A percentile compares a stretch with the other conserved stretches of the same genome.
Conservation (phyloP, 78 protist species). For the Cavenderia fasciculata region DNA sequence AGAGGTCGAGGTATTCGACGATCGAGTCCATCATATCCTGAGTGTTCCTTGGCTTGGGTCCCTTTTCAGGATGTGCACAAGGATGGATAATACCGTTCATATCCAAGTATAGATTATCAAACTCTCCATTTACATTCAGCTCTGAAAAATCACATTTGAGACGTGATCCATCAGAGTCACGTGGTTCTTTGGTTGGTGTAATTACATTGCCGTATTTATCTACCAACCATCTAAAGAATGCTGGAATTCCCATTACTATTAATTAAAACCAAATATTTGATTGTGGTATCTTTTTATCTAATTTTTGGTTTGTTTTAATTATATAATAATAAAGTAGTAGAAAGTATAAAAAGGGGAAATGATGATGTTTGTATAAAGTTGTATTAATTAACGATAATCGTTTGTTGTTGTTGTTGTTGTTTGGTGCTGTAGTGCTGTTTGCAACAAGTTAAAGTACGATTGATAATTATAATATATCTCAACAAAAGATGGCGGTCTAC, state of each 20-base stretch:
- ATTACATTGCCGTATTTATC: conserved; percentile 78
- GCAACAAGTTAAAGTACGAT: no score
- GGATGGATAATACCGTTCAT: conserved; percentile 98
- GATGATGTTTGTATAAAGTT: no score
- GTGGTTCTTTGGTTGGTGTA: conserved; percentile 31
- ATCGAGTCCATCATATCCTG: conserved; percentile 86
- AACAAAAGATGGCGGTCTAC: no score
- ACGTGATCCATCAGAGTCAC: conserved; percentile 38
- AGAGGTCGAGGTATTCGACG: conserved; percentile 90
- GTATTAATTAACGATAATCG: no score
- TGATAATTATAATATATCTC: no score
- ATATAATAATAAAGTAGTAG: no score
- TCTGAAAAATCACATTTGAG: neutral
- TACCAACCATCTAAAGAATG: conserved; percentile 93
- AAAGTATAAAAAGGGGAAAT: no score
- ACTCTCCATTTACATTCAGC: conserved; percentile 97
- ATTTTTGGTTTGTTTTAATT: no score
- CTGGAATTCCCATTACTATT: conserved; percentile 93
- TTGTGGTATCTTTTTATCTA: no score
- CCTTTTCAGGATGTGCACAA: conserved; percentile 90
- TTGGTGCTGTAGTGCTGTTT: no score
- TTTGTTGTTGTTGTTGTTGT: no score
- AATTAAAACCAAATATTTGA: no score
- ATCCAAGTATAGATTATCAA: conserved; percentile 97
- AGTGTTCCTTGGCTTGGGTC: conserved; percentile 15